Evolutionary conservation across 129 eudicot genomes (phyloP).

Genomic region (Flaveria sonorensis): DNA sequence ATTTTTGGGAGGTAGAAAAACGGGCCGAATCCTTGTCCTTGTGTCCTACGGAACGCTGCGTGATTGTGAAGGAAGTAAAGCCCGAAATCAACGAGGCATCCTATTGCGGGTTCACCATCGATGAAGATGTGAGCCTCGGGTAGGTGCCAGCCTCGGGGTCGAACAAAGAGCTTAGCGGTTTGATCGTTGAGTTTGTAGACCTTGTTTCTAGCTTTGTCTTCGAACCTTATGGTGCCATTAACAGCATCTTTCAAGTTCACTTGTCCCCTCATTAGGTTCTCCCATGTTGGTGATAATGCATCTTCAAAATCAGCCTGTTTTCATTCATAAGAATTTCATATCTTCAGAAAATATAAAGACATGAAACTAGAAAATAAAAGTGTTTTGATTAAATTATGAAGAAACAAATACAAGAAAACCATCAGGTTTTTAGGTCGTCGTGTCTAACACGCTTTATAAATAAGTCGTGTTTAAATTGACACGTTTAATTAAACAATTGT

Average conservation of each 20-base stretch:
- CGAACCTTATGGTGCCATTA: constrained; percentile 70
- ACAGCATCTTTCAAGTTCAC: constrained; percentile 92
- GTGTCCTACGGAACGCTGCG: constrained; percentile 55
- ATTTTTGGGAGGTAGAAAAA: constrained; percentile 96
- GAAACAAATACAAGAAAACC: too few species aligned
- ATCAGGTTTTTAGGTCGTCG: too few species aligned
- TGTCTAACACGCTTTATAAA: too few species aligned
- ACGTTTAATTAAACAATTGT: too few species aligned
- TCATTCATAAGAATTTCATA: constrained; percentile 14
- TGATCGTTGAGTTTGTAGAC: constrained; percentile 76
- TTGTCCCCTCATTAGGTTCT: constrained; percentile 85
- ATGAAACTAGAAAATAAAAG: background rate
- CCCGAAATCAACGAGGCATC: constrained; percentile 90
- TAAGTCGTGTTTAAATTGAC: too few species aligned
- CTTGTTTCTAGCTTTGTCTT: constrained; percentile 77
- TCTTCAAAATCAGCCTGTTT: constrained; percentile 93
- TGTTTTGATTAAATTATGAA: too few species aligned
- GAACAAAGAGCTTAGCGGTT: constrained; percentile 83
- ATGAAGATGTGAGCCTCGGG: constrained; percentile 91
- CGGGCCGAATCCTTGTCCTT: constrained; percentile 84
- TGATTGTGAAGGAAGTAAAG: constrained; percentile 83
- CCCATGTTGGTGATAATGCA: constrained; percentile 93
- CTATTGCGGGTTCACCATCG: constrained; percentile 86
- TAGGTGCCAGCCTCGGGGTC: constrained; percentile 95
- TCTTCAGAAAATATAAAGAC: background rate